Percentiles rank a stretch among this genome's conserved stretches.
These are phyloP conservation scores for Vicia sativa DNA, from an alignment of 306 rosid genomes.

Conservation along the genomic window DNA sequence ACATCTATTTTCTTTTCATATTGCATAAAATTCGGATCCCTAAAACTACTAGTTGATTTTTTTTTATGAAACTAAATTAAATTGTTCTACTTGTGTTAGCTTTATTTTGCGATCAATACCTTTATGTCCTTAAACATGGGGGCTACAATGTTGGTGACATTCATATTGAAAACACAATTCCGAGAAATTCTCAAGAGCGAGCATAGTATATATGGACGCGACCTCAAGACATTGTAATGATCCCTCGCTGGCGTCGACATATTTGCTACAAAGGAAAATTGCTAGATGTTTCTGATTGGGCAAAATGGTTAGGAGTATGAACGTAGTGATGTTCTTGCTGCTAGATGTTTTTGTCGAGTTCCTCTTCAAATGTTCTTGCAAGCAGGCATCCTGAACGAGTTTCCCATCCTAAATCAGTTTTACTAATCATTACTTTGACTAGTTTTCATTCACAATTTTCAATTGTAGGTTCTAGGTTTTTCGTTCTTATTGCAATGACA, in stretches of 20 bases:
- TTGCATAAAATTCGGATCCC: not conserved
- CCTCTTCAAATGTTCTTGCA: no score
- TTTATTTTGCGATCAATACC: conserved; percentile 84
- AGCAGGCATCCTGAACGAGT: no score
- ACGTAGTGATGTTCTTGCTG: no score
- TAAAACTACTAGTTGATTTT: not conserved
- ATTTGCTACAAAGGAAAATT: conserved; percentile 68
- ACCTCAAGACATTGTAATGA: conserved; percentile 56
- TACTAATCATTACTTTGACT: no score
- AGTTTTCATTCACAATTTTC: no score
- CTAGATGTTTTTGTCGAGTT: conserved; percentile 1
- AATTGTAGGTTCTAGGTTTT: no score
- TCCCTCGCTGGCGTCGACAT: conserved; percentile 60
- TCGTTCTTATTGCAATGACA: no score
- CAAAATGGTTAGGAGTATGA: conserved; percentile 62
- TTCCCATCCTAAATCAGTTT: no score
- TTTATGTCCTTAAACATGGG: conserved; percentile 93
- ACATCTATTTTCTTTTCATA: no score
- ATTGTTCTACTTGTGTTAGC: conserved; percentile 48
- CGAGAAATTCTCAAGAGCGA: conserved; percentile 76
- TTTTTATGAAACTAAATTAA: conserved; percentile 35
- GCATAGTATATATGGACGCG: conserved; percentile 72
- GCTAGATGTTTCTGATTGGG: conserved; percentile 49
- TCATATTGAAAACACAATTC: conserved; percentile 85
- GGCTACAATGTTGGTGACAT: conserved; percentile 75